Base-by-base conservation (phyloP, 345 rosid genomes). In the Brassica juncea region DNA sequence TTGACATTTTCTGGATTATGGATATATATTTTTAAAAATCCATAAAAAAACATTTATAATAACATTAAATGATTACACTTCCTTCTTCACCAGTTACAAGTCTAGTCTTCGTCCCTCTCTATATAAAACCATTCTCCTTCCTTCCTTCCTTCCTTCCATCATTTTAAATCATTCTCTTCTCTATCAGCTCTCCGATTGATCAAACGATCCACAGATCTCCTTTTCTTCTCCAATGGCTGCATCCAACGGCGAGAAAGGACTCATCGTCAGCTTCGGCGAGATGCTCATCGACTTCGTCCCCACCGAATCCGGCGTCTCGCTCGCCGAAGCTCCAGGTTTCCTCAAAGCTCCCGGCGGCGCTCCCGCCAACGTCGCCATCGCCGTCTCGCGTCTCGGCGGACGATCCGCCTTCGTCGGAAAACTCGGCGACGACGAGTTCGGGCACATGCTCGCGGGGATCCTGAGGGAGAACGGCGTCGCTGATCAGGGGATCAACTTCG, bases 301-400 rank as follows among this genome's bases (percentile, higher is more conserved):
- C 0, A 84, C 90, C 42, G 84, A 78, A 72, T 76, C 80, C n/a
- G 89, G 87, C 47, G 86, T 88, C 60, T 90, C 94, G 14, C 89
- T 90, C 52, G 92, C 94, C n/a, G 88, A 88, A 57, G 87, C 89
- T 62, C 82, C 89, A 3, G 86, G 84, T 28, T 88, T 87, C 73
- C 84, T 75, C 85, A 88, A 82, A 84, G 91, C 88, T 52, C 86
- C 94, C 7, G 89, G 90, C n/a, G 90, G 89, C 42, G 94, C 89
- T 60, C 94, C 91, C 8, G 89, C 94, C 0, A 88, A 89, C 84
- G 91, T 87, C 15, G 91, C 90, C 6, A 86, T 87, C 83, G 86
- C 90, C 6, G 80, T 88, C 3, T 81, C 88, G 8, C 87, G 84
- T 60, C 81, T 88, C 67, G 90, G 89, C 8, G 90, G 87, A 71